phyloP scores from a whole-genome alignment of 2,329 filamentous ascomycete genomes.

The Fusarium ambrosium region DNA sequence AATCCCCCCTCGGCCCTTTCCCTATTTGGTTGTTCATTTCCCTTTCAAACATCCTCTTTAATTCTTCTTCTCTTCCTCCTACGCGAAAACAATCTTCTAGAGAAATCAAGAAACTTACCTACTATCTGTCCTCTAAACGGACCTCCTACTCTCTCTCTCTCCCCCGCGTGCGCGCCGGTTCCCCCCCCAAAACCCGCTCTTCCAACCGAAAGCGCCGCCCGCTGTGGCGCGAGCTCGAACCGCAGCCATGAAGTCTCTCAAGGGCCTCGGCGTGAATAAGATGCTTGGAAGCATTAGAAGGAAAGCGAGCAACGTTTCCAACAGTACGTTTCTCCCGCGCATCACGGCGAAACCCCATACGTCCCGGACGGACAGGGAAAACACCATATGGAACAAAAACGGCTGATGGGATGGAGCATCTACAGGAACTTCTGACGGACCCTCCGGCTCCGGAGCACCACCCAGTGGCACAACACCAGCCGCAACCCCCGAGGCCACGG shows the following conservation, averaged over 20 bases:
- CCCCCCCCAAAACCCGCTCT: background rate
- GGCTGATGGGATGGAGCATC: slow-evolving; percentile 8
- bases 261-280: slow-evolving; percentile 68
- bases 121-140: background rate
- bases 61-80: background rate
- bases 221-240: slow-evolving; percentile 42
- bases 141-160: background rate
- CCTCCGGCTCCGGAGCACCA: slow-evolving; percentile 37
- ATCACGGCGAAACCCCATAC: background rate
- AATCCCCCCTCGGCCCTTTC: slow-evolving; percentile 26
- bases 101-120: background rate
- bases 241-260: slow-evolving; percentile 60
- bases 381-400: slow-evolving; percentile 3
- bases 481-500: slow-evolving; percentile 77
- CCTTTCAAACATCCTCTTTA: background rate
- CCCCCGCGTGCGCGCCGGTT: slow-evolving; percentile 16
- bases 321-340: slow-evolving; percentile 36
- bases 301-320: slow-evolving; percentile 54
- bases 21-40: slow-evolving; percentile 31
- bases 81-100: background rate
- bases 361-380: background rate
- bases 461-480: slow-evolving; percentile 53
- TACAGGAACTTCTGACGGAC: slow-evolving; percentile 34
- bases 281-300: slow-evolving; percentile 69
- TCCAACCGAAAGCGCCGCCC: slow-evolving; percentile 23